phyloP scores from a whole-genome alignment of 2,329 filamentous ascomycete species.

The Aspergillus texensis region DNA sequence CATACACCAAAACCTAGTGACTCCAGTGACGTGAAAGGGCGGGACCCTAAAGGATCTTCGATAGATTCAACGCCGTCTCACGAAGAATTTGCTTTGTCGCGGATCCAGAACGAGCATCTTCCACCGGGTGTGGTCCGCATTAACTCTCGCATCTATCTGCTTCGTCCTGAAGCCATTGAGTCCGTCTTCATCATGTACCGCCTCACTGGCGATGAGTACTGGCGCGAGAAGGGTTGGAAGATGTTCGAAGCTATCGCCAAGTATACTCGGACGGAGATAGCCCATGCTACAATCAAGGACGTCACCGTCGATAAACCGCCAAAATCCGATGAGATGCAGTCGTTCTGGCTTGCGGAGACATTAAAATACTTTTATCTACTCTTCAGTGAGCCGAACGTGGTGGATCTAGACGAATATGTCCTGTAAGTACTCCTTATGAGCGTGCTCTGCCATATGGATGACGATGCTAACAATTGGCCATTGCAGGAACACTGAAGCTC shows the following conservation, averaged over 20 bases:
- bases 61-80: constrained; percentile 34
- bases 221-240: constrained; percentile 70
- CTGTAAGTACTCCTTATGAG: constrained; percentile 37
- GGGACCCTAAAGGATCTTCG: constrained; percentile 9
- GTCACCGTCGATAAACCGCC: constrained; percentile 56
- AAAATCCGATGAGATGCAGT: constrained; percentile 68
- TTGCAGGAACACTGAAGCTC: constrained; percentile 28
- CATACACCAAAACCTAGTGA: background rate
- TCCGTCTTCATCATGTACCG: constrained; percentile 78
- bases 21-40: constrained; percentile 2
- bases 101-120: constrained; percentile 47
- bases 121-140: constrained; percentile 47
- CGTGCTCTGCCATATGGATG: background rate
- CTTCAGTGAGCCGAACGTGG: constrained; percentile 47
- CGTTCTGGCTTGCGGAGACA: constrained; percentile 67
- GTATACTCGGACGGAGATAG: constrained; percentile 63
- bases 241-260: constrained; percentile 70
- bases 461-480: background rate
- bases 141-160: constrained; percentile 40
- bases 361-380: constrained; percentile 53
- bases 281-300: constrained; percentile 67
- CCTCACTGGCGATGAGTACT: constrained; percentile 66
- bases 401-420: constrained; percentile 51
- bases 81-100: constrained; percentile 41
- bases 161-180: constrained; percentile 75